A percentile compares a stretch with the other conserved stretches of the same genome.
Evolutionary conservation across 2,329 filamentous ascomycete species (phyloP).

Genomic region (Sordariomycetes sp.): DNA sequence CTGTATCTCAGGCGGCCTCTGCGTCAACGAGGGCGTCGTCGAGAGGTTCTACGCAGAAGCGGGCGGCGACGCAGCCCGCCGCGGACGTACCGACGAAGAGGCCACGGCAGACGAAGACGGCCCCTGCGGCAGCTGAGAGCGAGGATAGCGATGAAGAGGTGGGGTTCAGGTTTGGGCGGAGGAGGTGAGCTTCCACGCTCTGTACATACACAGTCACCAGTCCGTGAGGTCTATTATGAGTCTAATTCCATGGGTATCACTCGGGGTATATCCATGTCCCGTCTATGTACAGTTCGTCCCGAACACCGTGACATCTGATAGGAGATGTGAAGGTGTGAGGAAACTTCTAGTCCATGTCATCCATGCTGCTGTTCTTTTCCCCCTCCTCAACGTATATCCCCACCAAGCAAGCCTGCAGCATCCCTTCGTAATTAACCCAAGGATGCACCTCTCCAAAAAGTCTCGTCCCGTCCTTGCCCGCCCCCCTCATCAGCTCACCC

Average conservation of each 20-base stretch:
- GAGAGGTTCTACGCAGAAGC: constrained; percentile 13
- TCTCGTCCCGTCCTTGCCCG: constrained; percentile 47
- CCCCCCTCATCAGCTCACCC: constrained; percentile 53
- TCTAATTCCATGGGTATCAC: constrained; percentile 2
- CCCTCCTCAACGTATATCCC: constrained; percentile 49
- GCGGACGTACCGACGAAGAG: constrained; percentile 18
- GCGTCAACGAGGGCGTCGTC: background rate
- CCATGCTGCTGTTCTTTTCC: constrained; percentile 34
- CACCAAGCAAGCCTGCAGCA: constrained; percentile 50
- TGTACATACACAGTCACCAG: background rate
- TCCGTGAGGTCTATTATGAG: background rate
- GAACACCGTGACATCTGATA: background rate
- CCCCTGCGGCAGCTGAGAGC: constrained; percentile 21
- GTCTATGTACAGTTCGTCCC: background rate
- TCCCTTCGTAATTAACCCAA: constrained; percentile 62
- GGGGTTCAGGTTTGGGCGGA: constrained; percentile 40
- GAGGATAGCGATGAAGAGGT: constrained; percentile 41
- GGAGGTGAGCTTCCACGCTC: constrained; percentile 21
- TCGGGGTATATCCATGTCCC: background rate
- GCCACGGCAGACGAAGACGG: constrained; percentile 17
- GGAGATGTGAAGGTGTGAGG: background rate
- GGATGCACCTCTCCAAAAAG: constrained; percentile 56
- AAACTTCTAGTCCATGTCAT: constrained; percentile 42
- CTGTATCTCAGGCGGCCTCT: constrained; percentile 8
- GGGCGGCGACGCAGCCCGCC: constrained; percentile 16